phyloP scores from a whole-genome alignment of 2,329 filamentous ascomycete genomes.

The Scedosporium apiospermum region DNA sequence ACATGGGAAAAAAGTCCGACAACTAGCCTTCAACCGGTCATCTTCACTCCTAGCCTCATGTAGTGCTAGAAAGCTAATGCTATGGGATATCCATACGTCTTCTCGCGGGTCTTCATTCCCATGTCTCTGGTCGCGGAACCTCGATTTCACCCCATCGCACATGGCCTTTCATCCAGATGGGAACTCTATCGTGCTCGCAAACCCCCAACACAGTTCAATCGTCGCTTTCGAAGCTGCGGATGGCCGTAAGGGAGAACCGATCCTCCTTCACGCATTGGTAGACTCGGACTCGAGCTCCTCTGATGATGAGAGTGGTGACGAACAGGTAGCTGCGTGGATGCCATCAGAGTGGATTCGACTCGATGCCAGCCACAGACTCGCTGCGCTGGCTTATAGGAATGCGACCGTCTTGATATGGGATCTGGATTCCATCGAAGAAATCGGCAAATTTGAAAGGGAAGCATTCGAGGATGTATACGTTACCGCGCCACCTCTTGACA shows the following conservation, averaged over 20 bases:
- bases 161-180: background rate
- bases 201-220: background rate
- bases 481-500: background rate
- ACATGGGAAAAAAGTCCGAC: background rate
- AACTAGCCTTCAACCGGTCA: background rate
- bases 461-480: slow-evolving; percentile 9
- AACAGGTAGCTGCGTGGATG: background rate
- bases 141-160: background rate
- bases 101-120: background rate
- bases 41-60: background rate
- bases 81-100: background rate
- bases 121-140: background rate
- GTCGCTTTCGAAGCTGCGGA: background rate
- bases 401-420: background rate
- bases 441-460: slow-evolving; percentile 9
- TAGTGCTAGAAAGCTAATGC: background rate
- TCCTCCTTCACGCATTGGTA: background rate
- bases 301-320: background rate
- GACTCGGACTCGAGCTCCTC: background rate
- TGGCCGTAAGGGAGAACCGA: background rate
- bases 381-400: background rate
- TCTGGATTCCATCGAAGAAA: background rate
- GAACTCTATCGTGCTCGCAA: background rate
- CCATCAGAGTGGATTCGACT: background rate
- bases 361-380: background rate